Conservation (phyloP, 805 yeast genomes). For the Yarrowia deformans region DNA sequence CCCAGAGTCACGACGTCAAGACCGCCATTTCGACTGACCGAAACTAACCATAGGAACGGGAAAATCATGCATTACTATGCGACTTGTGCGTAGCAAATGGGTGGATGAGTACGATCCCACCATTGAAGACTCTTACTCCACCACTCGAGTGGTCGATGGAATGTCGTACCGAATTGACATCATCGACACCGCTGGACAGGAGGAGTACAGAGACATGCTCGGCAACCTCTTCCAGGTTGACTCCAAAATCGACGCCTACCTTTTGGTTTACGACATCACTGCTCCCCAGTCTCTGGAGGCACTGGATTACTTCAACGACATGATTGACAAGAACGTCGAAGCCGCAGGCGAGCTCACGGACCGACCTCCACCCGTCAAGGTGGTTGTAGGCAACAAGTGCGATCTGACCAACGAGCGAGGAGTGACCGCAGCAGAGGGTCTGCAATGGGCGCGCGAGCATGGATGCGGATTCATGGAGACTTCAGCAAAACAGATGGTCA, state of each 20-base stretch:
- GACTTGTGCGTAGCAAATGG: constrained; percentile 49
- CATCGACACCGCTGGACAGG: constrained; percentile 81
- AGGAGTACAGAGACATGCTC: constrained; percentile 71
- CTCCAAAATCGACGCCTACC: constrained; percentile 48
- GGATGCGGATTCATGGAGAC: constrained; percentile 83
- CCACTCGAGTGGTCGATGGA: constrained; percentile 54
- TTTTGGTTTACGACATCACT: constrained; percentile 51
- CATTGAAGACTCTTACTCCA: constrained; percentile 49
- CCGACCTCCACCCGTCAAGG: constrained; percentile 64
- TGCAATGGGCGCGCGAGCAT: constrained; percentile 64
- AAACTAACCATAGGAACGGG: constrained; percentile 42
- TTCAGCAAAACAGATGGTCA: constrained; percentile 83
- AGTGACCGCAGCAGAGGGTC: constrained; percentile 62
- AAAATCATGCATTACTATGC: constrained; percentile 49
- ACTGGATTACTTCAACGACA: constrained; percentile 49
- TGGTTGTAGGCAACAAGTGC: constrained; percentile 71
- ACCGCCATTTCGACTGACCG: not conserved
- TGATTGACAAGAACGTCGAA: constrained; percentile 70
- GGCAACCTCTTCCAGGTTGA: constrained; percentile 50
- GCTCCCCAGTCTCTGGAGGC: constrained; percentile 47
- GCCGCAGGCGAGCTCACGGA: constrained; percentile 57
- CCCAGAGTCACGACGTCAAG: not conserved
- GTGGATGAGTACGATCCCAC: constrained; percentile 52
- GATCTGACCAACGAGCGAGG: constrained; percentile 66
- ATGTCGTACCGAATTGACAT: constrained; percentile 62